These are phyloP conservation scores for Fragosphaeria purpurea DNA, from an alignment of 2,329 filamentous ascomycete species.

Conservation along the genomic window DNA sequence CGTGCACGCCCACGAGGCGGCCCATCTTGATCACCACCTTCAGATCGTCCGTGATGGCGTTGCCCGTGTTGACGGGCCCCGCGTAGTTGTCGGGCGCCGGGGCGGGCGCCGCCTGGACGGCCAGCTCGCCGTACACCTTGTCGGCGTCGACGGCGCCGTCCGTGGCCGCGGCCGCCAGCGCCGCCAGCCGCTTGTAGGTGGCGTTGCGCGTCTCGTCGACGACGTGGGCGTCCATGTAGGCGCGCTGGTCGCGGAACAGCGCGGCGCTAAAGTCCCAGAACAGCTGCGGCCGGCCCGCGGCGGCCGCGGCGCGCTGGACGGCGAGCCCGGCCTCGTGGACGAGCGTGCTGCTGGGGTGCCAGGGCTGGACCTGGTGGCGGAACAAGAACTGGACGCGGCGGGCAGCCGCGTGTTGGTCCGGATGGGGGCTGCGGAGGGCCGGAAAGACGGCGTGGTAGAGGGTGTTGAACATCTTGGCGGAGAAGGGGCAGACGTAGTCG, in stretches of 20 bases:
- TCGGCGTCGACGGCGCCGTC: constrained; percentile 63
- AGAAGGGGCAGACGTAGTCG: constrained; percentile 80
- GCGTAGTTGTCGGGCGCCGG: constrained; percentile 30
- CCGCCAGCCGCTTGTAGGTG: constrained; percentile 71
- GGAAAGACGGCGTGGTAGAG: constrained; percentile 58
- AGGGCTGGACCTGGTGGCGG: constrained; percentile 86
- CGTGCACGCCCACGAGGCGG: constrained; percentile 72
- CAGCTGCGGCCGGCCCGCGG: constrained; percentile 37
- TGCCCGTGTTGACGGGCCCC: constrained; percentile 66
- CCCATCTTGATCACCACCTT: constrained; percentile 76
- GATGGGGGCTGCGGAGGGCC: constrained; percentile 43
- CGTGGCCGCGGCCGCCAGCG: constrained; percentile 54
- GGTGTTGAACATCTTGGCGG: constrained; percentile 63
- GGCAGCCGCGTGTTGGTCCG: constrained; percentile 31
- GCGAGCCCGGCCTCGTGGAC: constrained; percentile 77
- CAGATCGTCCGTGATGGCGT: constrained; percentile 72
- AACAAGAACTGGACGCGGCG: constrained; percentile 63
- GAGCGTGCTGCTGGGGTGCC: constrained; percentile 81
- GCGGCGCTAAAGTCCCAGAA: constrained; percentile 73
- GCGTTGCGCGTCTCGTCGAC: constrained; percentile 76
- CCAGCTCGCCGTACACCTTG: constrained; percentile 59
- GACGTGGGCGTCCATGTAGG: constrained; percentile 76
- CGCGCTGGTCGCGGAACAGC: constrained; percentile 56
- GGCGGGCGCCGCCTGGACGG: constrained; percentile 56
- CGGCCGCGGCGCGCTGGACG: constrained; percentile 53